phyloP scores from a whole-genome alignment of 257 asterid species.

The Gentiana macrophylla region DNA sequence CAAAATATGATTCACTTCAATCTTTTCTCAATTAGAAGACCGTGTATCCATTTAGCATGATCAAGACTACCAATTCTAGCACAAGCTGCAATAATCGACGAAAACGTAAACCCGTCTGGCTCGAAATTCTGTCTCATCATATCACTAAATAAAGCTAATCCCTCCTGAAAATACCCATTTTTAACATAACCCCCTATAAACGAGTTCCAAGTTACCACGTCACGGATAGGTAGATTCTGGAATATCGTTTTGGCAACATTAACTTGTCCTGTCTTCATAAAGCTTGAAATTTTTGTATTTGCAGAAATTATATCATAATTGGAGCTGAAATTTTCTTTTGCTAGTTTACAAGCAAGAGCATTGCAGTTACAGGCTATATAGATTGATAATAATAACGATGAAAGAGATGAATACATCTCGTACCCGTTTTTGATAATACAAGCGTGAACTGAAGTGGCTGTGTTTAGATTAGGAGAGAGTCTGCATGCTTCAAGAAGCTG shows the following conservation, averaged over 20 bases:
- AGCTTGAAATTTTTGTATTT: slow-evolving; percentile 44
- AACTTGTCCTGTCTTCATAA: slow-evolving; percentile 45
- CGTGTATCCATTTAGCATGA: slow-evolving; percentile 67
- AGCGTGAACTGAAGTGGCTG: slow-evolving; percentile 34
- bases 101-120: slow-evolving; percentile 62
- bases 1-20: slow-evolving; percentile 47
- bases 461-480: slow-evolving; percentile 20
- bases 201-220: slow-evolving; percentile 77
- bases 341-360: slow-evolving; percentile 36
- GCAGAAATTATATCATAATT: slow-evolving; percentile 28
- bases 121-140: slow-evolving; percentile 38
- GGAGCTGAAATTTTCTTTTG: slow-evolving; percentile 20
- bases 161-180: slow-evolving; percentile 37
- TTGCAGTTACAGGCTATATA: slow-evolving; percentile 34
- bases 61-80: slow-evolving; percentile 59
- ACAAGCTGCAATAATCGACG: slow-evolving; percentile 57
- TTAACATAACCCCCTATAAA: slow-evolving; percentile 56
- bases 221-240: slow-evolving; percentile 30
- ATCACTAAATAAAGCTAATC: slow-evolving; percentile 39
- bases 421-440: slow-evolving; percentile 47
- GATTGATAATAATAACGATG: slow-evolving; percentile 31
- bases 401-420: slow-evolving; percentile 24
- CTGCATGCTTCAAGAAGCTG: slow-evolving; percentile 49
- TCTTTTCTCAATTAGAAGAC: slow-evolving; percentile 40
- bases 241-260: slow-evolving; percentile 48